Percentiles rank a stretch among this genome's conserved stretches.
Evolutionary conservation across 148 eudicot genomes (phyloP).

Genomic region (Salicornia ramosissima): DNA sequence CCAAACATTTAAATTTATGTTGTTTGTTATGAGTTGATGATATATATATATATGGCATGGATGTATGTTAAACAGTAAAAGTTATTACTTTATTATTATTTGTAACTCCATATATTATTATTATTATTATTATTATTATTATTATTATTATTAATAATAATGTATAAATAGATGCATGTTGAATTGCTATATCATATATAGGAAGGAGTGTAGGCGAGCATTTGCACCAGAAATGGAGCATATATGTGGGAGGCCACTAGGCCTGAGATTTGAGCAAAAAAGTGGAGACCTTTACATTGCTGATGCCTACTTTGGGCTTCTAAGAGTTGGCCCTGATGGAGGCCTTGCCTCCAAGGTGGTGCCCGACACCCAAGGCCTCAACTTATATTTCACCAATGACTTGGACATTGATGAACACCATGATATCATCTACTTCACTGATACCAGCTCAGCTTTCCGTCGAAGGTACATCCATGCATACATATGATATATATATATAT

Average conservation of each 20-base stretch:
- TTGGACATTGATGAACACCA: conserved; percentile 40
- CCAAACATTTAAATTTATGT: too few relatives aligned
- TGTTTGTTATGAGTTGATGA: too few relatives aligned
- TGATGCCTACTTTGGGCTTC: conserved; percentile 81
- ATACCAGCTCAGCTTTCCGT: conserved; percentile 33
- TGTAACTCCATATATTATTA: too few relatives aligned
- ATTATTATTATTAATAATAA: too few relatives aligned
- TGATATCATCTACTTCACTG: conserved; percentile 42
- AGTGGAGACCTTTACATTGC: conserved; percentile 55
- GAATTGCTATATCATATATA: conserved; percentile 13
- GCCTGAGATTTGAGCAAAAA: conserved; percentile 44
- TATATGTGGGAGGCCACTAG: conserved; percentile 58
- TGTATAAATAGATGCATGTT: too few relatives aligned
- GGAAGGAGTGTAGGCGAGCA: conserved; percentile 49
- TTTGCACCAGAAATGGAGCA: conserved; percentile 73
- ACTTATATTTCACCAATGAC: conserved; percentile 39
- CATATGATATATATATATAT: too few relatives aligned
- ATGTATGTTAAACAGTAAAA: too few relatives aligned
- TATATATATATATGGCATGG: too few relatives aligned
- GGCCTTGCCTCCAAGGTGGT: conserved; percentile 30
- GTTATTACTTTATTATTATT: too few relatives aligned
- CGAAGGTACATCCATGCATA: conserved; percentile 34
- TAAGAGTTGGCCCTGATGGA: conserved; percentile 54
- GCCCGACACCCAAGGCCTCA: conserved; percentile 30
- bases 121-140: too few relatives aligned